Base-by-base conservation (phyloP, 1,284 basidiomycete species). In the Trametes polyzona region DNA sequence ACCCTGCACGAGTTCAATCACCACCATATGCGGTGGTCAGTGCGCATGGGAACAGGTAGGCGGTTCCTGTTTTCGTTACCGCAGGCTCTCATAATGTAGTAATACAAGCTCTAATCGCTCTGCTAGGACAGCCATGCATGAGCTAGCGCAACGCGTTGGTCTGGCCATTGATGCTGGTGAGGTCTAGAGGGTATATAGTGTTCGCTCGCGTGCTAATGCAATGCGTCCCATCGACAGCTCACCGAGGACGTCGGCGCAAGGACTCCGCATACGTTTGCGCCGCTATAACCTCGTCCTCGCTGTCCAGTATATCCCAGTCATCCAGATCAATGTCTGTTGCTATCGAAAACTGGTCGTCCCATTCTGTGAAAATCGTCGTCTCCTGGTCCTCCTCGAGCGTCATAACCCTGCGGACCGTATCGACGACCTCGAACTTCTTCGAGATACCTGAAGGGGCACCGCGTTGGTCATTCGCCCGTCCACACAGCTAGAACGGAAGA, bases 361-460 rank as follows among this genome's bases (percentile, higher is more conserved):
- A 43, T 5, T 47, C 46, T 11, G n/a, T n/a, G n/a, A n/a, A n/a
- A n/a, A n/a, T n/a, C n/a, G n/a, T n/a, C n/a, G 26, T 21, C 4
- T 29, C 12, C n/a, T 52, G 21, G 5, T 56, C 54, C 36, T 50
- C 58, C 29, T 59, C 57, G 4, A 56, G 51, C 8, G 47, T 54
- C 7, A 60, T 53, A 21, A 60, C 58, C 41, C 54, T 30, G 16
- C 26, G 50, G 1, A 60, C 54, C 10, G 50, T 56, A 6, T 56
- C 32, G 47, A 60, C 30, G 11, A 60, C 48, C 36, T 60, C 58
- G 35, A 49, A 60, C 11, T 50, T 37, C 37, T 27, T 52, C 4
- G 54, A 47, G 1, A 40, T 12, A 8, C 58, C 58, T 60, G 19
- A 21, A 44, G 6, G 5, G 30, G 6, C 3, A 23, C 21, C 17